Base-by-base conservation (phyloP, 768 basidiomycete species). In the Kwoniella newhampshirensis region DNA sequence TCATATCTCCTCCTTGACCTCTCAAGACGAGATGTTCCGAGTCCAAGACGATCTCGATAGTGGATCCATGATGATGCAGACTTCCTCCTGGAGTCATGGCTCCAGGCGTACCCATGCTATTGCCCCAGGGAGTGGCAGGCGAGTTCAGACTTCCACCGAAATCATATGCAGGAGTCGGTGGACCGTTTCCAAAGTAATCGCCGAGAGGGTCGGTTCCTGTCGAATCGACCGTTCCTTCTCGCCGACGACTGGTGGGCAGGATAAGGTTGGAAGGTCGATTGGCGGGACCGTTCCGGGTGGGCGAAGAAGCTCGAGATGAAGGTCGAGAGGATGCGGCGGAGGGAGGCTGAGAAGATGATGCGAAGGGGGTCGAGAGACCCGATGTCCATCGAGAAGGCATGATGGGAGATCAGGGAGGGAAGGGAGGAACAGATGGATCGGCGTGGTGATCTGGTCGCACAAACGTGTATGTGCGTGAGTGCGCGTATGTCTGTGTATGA, bases 1-100 rank as follows among this genome's bases (percentile, higher is more conserved):
- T 88, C 60, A 90, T 85, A 62, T 94, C 90, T 30, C 73, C 82
- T 30, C 90, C 89, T 6, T 85, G 84, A 44, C 91, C 91, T 61
- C 85, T 82, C 68, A 97, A 82, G 50, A 81, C 80, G 60, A 96
- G 78, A 64, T 79, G 80, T 36, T 88, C 86, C 3, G 81, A 80
- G 73, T 87, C 84, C 52, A 96, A 83, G 51, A 84, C 69, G 66
- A 98, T 87, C 64, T 92, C 87, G 62, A 97, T 58, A 23, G 52
- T 51, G 13, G 41, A 43, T 13, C 28, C 44, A 37, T 55, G 39
- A 9, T 23, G 18, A 41, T 37, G 41, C 27, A 25, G 23, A 18
- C 30, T 47, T 2, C 62, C 52, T 3, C 63, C 63, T 12, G 59
- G 59, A 27, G 59, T 60, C 25, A 50, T 37, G 15, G 43, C n/a